Evolutionary conservation across 2,329 filamentous ascomycete genomes (phyloP), one percentile per base, ranked within the genome.

Genomic region (Colletotrichum endophyticum): DNA sequence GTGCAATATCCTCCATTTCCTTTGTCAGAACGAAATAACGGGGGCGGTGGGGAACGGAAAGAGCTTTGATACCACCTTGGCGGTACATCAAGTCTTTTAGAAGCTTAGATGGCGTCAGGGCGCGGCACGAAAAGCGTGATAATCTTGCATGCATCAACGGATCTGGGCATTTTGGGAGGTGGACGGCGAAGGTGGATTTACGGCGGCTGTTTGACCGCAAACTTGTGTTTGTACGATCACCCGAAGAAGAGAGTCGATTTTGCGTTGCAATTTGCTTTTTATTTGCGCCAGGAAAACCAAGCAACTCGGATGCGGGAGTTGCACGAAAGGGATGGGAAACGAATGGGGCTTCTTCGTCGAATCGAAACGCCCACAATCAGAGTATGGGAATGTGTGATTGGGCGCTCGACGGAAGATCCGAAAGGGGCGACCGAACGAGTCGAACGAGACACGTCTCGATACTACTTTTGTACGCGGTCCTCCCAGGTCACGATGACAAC

Each of bases 81-180:
- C 64, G 66, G 69, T 75, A 81, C 77, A 81, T 81, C 76, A 80
- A 82, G 79, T 83, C 83, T 44, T 81, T 82, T 81, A 82, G 81
- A 76, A 84, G 80, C 80, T 80, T 80, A 81, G 80, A 83, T 82
- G 80, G 80, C 75, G 78, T 79, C 79, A 79, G 80, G 80, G 84
- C 80, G 77, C 78, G 79, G 81, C 80, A 81, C 81, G 80, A 87
- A 87, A 87, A 87, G 83, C 82, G 81, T 83, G 80, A 84, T 84
- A 78, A 80, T 84, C 79, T 82, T 84, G 81, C 84, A 83, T 85
- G 83, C 85, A 87, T 86, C 83, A 83, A 64, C 64, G 83, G 83
- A 84, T 83, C 81, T 79, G 78, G 82, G 80, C 81, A 84, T 83
- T 73, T 63, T 80, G 78, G 80, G 80, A 82, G 78, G 80, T 78